Base-by-base conservation (phyloP, 2,329 filamentous ascomycete genomes). In the Thielaviopsis musarum region DNA sequence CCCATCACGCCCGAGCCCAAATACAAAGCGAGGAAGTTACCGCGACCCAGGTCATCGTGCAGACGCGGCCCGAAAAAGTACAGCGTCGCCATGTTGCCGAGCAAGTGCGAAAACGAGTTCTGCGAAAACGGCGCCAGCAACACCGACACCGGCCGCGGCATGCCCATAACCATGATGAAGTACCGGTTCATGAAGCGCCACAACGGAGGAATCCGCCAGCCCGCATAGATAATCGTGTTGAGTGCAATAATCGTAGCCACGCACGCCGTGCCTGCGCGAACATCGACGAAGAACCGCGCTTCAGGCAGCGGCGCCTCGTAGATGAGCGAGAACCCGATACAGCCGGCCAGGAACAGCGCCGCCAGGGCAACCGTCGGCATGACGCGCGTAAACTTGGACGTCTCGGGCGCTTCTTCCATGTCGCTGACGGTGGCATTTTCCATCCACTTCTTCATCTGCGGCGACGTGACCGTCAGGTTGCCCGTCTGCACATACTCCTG, bases 121-220 rank as follows among this genome's bases (percentile, higher is more conserved):
- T 93, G 88, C 21, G 83, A 86, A 72, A 90, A 87, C 56, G 80
- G 72, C 64, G 81, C 80, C 38, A 81, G 80, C 28, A 91, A 66
- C 62, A 87, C 69, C 63, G 79, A 77, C 21, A 81, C 61, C 3
- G 85, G 77, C 63, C 77, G 77, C 9, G 87, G 85, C 57, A 82
- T 82, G 6, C 81, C 84, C 6, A 84, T 76, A 9, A 83, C 73
- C 41, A 84, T 69, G 49, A 86, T 73, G 70, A 88, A 82, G 72
- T 85, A 85, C 63, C 75, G 79, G 70, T 88, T 91, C 64, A 89
- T 70, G 17, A 81, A 57, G 13, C 72, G 70, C 83, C 85, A 91
- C 30, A 82, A 65, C 1, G 81, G 80, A 54, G 85, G 84, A 12
- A 82, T 64, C 64, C 77, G 78, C 83, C 85, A 89, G 28, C 75